Conservation (phyloP, 805 yeast species). For the Ogataea sp. region DNA sequence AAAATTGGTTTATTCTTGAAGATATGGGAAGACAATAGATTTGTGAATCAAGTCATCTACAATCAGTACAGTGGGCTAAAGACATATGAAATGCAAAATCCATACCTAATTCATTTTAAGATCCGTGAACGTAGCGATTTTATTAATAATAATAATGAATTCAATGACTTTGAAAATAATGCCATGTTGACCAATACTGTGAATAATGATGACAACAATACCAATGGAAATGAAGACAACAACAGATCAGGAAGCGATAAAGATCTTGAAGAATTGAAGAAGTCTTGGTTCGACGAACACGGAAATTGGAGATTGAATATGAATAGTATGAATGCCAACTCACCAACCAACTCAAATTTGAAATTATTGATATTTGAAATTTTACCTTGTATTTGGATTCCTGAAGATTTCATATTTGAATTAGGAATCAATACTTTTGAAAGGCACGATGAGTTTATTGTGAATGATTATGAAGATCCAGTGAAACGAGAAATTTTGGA, state of each 20-base stretch:
- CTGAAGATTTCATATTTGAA: constrained; percentile 19
- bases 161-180: neutral
- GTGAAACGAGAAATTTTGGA: neutral
- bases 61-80: constrained; percentile 8
- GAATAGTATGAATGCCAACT: constrained; percentile 8
- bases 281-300: constrained; percentile 17
- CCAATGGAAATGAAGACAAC: neutral
- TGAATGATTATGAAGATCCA: constrained; percentile 2
- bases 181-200: too few species aligned
- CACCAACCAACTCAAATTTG: constrained; percentile 10
- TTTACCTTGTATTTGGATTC: constrained; percentile 26
- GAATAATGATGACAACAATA: too few species aligned
- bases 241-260: neutral
- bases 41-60: constrained; percentile 12
- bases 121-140: constrained; percentile 15
- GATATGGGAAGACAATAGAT: constrained; percentile 25
- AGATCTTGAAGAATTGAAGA: neutral
- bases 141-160: neutral
- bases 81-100: constrained; percentile 6
- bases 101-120: constrained; percentile 25
- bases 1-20: constrained; percentile 25
- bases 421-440: constrained; percentile 16
- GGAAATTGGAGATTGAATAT: constrained; percentile 18
- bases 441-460: constrained; percentile 10
- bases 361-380: constrained; percentile 20